Base-by-base conservation (phyloP, 2,329 filamentous ascomycete species). In the Colletotrichum orbiculare region DNA sequence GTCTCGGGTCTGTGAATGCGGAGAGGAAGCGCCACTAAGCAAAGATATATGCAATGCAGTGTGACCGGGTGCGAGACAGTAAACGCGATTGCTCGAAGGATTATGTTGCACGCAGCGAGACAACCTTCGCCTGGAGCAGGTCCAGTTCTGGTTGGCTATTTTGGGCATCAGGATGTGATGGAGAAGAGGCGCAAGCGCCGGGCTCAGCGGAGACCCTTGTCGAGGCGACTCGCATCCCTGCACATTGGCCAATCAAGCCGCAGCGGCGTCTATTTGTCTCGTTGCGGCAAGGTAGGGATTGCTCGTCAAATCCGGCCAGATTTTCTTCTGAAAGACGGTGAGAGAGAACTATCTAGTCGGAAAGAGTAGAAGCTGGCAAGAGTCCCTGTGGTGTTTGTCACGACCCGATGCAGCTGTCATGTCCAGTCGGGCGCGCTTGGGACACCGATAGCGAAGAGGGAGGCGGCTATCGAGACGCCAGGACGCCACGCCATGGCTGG, bases 171-270 rank as follows among this genome's bases (percentile, higher is more conserved):
- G 54, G 69, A 62, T 69, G 68, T 66, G 62, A 62, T 61, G 69
- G 54, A 57, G 65, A 65, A 70, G 71, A 72, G 74, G 75, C 76
- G 75, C 77, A 78, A 78, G 78, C 77, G 77, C 77, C 74, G 52
- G 58, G 52, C 42, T 61, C 57, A 71, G 68, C 60, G 66, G 65
- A 56, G 54, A 71, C 68, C 73, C 72, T 33, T 60, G 64, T 46
- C 37, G n/a, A 15, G 15, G 41, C 54, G 60, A 64, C 35, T 67
- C 50, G 64, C 54, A 64, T 35, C 50, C 61, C 64, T 64, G 55
- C 60, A 65, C 41, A 66, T 58, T 58, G 62, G 34, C 73, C 71
- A 74, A 75, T 75, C 33, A 55, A 45, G 52, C n/a, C 13, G 46
- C 43, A 63, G 58, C 57, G 56, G 64, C 64, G 66, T 66, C 61